phyloP scores from a whole-genome alignment of 2,329 filamentous ascomycete genomes.

The Diaporthe citri region DNA sequence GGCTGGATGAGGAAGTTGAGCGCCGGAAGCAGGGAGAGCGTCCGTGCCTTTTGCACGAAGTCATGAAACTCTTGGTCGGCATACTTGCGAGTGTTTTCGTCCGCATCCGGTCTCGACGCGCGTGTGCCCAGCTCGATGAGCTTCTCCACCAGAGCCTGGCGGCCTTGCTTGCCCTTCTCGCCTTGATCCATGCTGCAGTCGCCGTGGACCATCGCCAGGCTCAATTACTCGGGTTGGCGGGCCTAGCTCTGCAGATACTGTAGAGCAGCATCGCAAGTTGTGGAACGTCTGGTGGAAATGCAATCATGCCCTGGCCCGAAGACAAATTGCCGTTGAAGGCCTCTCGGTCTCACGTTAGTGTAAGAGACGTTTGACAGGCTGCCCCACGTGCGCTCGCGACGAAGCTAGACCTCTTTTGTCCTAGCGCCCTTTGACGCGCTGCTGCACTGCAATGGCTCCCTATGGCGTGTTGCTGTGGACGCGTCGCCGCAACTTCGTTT shows the following conservation, averaged over 20 bases:
- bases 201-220: background rate
- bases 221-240: background rate
- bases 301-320: background rate
- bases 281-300: background rate
- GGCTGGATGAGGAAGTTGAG: slow-evolving; percentile 75
- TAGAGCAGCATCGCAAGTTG: slow-evolving; percentile 5
- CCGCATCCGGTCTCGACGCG: slow-evolving; percentile 61
- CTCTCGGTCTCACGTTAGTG: background rate
- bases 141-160: slow-evolving; percentile 50
- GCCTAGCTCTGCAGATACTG: too few relatives aligned
- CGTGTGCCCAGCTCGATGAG: slow-evolving; percentile 58
- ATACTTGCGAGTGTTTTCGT: slow-evolving; percentile 47
- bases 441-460: background rate
- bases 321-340: background rate
- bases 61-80: slow-evolving; percentile 58
- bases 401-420: background rate
- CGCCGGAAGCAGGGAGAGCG: slow-evolving; percentile 63
- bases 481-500: slow-evolving; percentile 3
- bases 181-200: slow-evolving; percentile 33
- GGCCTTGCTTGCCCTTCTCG: slow-evolving; percentile 42
- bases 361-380: background rate
- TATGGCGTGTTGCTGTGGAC: background rate
- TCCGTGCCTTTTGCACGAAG: slow-evolving; percentile 55
- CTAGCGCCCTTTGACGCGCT: slow-evolving; percentile 37
- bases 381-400: background rate